Base-by-base conservation (phyloP, 257 asterid species). In the Thymus quinquecostatus region DNA sequence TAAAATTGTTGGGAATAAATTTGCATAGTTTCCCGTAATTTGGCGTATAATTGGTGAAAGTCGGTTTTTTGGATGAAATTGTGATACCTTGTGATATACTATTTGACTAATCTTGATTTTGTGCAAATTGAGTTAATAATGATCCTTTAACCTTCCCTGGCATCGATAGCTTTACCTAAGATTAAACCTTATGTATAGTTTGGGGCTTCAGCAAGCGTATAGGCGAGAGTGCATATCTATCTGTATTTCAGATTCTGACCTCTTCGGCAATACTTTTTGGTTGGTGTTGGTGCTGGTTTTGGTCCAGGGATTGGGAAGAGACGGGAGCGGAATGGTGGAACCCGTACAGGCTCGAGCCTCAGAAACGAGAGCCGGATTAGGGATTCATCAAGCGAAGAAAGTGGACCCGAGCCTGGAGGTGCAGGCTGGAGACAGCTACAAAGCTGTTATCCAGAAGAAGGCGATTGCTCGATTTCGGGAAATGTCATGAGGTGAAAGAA, bases 391-490 rank as follows among this genome's bases (percentile, higher is more conserved):
- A 56, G 91, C 95, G 5, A 92, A 89, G 87, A 94, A 89, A 82
- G 85, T 80, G 63, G 99, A 91, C 47, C 96, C 95, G 3, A 73
- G 66, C 78, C 92, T 95, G 47, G 98, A 92, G 81, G 98, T 90
- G 74, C 98, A 89, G 81, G 89, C 98, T 0, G 99, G 99, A 60
- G 99, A 95, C 76, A 95, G 97, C 86, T 92, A 95, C 85, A 88
- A 75, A 87, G 92, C 96, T 14, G 95, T 95, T 68, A 92, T 95
- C 70, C 99, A 95, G 79, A 92, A 95, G 86, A 92, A 92, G 83
- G 99, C 99, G 32, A 95, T 95, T 63, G 98, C 98, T 45, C 86
- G 98, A 53, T 95, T 95, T 81, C 88, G 98, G 8, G 99, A 95
- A 69, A 95, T 95, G 98, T 89, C 96, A 0, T 89, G 77, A 83